Percentiles rank a stretch among this genome's conserved stretches.
Evolutionary conservation across 257 asterid species (phyloP).

Genomic region (Nicotiana obtusifolia): DNA sequence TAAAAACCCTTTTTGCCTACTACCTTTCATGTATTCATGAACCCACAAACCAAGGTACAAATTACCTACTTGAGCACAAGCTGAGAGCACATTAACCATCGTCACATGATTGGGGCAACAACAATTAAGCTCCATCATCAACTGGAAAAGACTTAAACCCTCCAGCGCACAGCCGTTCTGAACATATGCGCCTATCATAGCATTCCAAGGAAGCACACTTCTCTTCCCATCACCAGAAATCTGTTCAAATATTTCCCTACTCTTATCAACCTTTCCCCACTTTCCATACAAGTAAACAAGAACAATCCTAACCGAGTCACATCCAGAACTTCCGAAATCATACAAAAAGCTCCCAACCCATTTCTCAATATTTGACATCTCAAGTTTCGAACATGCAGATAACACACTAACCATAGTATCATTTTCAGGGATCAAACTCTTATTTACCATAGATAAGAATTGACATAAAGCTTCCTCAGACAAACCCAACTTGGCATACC

Average conservation of each 20-base stretch:
- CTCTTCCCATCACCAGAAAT: conserved; percentile 45
- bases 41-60: conserved; percentile 56
- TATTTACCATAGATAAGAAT: conserved; percentile 42
- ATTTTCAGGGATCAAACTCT: conserved; percentile 40
- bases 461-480: conserved; percentile 44
- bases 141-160: conserved; percentile 44
- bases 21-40: conserved; percentile 46
- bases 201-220: conserved; percentile 65
- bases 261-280: conserved; percentile 35
- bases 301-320: conserved; percentile 35
- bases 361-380: conserved; percentile 25
- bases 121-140: conserved; percentile 35
- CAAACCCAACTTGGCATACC: conserved; percentile 46
- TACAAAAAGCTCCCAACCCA: conserved; percentile 36
- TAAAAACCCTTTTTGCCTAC: conserved; percentile 34
- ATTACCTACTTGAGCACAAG: conserved; percentile 73
- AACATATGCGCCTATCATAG: conserved; percentile 53
- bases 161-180: conserved; percentile 47
- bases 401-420: conserved; percentile 71
- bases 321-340: conserved; percentile 4
- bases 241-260: conserved; percentile 51
- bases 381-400: conserved; percentile 60
- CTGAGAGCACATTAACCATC: conserved; percentile 68
- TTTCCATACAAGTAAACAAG: conserved; percentile 66
- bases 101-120: conserved; percentile 72